Percentiles rank a stretch among this genome's conserved stretches.
These are phyloP conservation scores for Didymella exigua DNA, from an alignment of 2,329 filamentous ascomycete genomes.

Conservation along the genomic window DNA sequence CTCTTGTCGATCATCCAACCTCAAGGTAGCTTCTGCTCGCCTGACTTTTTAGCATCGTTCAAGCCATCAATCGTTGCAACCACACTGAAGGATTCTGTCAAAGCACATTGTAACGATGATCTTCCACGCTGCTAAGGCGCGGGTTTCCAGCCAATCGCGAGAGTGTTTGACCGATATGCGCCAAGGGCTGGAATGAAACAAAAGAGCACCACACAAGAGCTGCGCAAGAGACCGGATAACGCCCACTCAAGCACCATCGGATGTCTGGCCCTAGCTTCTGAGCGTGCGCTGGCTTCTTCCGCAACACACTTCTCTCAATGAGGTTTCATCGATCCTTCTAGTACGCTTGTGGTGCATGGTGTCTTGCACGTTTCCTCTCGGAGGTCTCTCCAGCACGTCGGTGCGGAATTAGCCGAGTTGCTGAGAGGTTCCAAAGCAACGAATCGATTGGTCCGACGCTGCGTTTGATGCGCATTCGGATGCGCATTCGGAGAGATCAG, in stretches of 20 bases:
- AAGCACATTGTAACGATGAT: background rate
- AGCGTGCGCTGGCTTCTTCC: background rate
- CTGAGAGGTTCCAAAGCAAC: background rate
- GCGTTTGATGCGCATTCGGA: too few relatives aligned
- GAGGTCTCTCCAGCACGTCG: background rate
- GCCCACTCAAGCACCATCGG: constrained; percentile 1
- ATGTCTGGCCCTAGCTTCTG: background rate
- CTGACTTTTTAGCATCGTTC: background rate
- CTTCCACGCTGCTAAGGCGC: background rate
- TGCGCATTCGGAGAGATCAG: background rate
- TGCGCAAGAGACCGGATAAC: background rate
- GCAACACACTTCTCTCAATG: background rate
- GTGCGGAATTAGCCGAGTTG: background rate
- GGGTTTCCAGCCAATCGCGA: background rate
- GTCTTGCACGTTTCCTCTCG: background rate
- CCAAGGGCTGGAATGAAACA: constrained; percentile 5
- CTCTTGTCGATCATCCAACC: background rate
- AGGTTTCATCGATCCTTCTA: constrained; percentile 7
- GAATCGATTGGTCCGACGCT: constrained; percentile 8
- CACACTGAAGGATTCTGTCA: background rate
- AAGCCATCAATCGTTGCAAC: background rate
- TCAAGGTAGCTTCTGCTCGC: background rate
- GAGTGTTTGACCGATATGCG: background rate
- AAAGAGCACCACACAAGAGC: background rate
- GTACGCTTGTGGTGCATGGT: background rate